These are phyloP conservation scores for Blastomyces percursus DNA, from an alignment of 2,329 filamentous ascomycete species.

Conservation along the genomic window DNA sequence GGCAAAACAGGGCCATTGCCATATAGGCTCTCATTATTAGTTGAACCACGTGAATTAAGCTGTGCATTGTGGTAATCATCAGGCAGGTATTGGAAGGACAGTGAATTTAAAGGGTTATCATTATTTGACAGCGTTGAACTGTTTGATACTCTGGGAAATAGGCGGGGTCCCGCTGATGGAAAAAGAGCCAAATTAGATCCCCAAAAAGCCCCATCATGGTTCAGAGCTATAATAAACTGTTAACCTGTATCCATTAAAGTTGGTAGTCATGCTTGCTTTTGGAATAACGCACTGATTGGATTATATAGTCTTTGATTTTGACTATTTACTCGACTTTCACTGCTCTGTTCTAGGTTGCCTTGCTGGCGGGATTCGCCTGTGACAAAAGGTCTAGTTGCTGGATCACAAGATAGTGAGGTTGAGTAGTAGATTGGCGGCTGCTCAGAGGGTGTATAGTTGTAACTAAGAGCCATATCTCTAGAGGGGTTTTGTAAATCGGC, in stretches of 20 bases:
- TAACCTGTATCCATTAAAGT: background rate
- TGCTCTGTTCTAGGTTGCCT: background rate
- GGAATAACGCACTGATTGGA: background rate
- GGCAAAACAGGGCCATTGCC: background rate
- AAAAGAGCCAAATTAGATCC: background rate
- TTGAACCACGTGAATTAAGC: background rate
- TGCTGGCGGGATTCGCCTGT: background rate
- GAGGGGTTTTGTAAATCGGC: background rate
- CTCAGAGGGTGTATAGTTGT: background rate
- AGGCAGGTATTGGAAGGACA: background rate
- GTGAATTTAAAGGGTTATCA: background rate
- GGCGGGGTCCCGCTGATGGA: background rate
- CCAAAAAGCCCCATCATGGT: background rate
- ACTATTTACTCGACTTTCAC: background rate
- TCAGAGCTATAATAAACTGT: background rate
- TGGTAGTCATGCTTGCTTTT: background rate
- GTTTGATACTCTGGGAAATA: background rate
- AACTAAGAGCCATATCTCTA: background rate
- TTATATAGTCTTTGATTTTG: background rate
- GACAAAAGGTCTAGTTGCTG: background rate
- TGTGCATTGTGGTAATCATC: background rate
- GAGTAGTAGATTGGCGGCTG: background rate
- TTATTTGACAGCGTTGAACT: background rate
- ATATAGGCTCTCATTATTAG: background rate
- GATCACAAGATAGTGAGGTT: background rate